phyloP scores from a whole-genome alignment of 805 yeast species.

The Barnettozyma vustinii region DNA sequence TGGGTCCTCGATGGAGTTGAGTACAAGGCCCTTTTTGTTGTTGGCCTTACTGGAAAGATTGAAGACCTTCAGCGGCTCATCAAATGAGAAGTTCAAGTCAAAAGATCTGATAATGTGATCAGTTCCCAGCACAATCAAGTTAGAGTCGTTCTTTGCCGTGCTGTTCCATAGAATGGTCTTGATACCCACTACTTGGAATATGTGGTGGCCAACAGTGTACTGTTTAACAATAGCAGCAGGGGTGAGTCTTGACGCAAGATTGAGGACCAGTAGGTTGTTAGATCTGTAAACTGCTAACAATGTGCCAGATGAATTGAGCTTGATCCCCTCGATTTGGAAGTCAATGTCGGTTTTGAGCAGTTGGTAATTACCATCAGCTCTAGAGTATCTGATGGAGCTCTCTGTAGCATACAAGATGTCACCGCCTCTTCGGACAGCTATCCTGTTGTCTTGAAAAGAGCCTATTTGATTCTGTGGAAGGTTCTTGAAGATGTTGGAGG shows the following conservation, averaged over 20 bases:
- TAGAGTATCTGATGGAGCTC: conserved; percentile 17
- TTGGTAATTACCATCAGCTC: conserved; percentile 8
- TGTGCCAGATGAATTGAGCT: conserved; percentile 36
- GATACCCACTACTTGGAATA: conserved; percentile 26
- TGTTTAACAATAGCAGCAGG: conserved; percentile 6
- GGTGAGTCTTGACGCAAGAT: conserved; percentile 12
- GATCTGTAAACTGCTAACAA: conserved; percentile 38
- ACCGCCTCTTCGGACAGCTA: conserved; percentile 14
- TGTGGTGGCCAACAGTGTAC: conserved; percentile 26
- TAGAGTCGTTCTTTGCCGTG: conserved; percentile 37
- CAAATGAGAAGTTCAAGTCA: conserved; percentile 29
- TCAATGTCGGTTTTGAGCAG: conserved; percentile 16
- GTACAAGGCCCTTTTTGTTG: conserved; percentile 16
- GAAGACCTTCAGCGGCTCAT: conserved; percentile 19
- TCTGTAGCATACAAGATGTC: conserved; percentile 19
- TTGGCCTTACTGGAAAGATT: conserved; percentile 16
- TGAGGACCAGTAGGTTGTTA: conserved; percentile 25
- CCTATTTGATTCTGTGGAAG: not conserved
- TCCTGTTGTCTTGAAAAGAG: conserved; percentile 12
- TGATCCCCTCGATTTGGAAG: conserved; percentile 30
- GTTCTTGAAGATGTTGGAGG: conserved; percentile 2
- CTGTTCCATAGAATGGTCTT: conserved; percentile 41
- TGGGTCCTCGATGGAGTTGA: conserved; percentile 18
- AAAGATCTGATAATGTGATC: conserved; percentile 30
- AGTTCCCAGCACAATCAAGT: conserved; percentile 36